phyloP scores from a whole-genome alignment of 768 basidiomycete genomes.

The Clavulina sp. region DNA sequence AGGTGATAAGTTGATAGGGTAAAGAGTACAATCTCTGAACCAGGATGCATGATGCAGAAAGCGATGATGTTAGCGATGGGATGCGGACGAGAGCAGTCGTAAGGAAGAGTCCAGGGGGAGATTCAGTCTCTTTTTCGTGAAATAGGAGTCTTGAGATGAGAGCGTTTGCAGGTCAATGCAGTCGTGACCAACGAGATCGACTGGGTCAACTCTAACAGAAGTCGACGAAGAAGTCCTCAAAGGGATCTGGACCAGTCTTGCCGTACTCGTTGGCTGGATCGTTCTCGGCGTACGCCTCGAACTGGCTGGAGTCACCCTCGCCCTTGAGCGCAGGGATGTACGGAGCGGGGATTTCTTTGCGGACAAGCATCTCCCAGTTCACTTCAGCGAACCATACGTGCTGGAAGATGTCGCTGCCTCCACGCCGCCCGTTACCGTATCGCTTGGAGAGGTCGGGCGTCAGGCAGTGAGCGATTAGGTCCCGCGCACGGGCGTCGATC shows the following conservation, averaged over 20 bases:
- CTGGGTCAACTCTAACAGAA: too few relatives aligned
- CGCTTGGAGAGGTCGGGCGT: constrained; percentile 76
- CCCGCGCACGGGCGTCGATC: constrained; percentile 59
- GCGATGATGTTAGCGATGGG: too few relatives aligned
- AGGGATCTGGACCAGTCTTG: constrained; percentile 20
- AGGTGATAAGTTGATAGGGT: too few relatives aligned
- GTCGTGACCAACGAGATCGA: too few relatives aligned
- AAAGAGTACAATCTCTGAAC: too few relatives aligned
- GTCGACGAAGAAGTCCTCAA: constrained; percentile 10
- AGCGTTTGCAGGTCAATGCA: too few relatives aligned
- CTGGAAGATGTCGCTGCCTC: constrained; percentile 78
- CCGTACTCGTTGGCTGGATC: constrained; percentile 25
- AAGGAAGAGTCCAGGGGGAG: too few relatives aligned
- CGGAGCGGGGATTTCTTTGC: constrained; percentile 82
- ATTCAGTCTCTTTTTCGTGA: too few relatives aligned
- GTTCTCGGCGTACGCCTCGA: constrained; percentile 26
- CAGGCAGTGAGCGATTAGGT: constrained; percentile 81
- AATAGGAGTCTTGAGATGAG: too few relatives aligned
- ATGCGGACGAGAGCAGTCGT: too few relatives aligned
- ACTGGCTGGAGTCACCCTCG: constrained; percentile 83
- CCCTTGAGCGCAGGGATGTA: constrained; percentile 83
- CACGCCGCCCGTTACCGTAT: constrained; percentile 77
- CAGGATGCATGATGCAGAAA: too few relatives aligned
- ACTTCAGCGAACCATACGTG: constrained; percentile 94
- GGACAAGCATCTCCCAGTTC: constrained; percentile 66